Evolutionary conservation across 2,329 filamentous ascomycete genomes (phyloP).

Genomic region (Bipolaris victoriae): DNA sequence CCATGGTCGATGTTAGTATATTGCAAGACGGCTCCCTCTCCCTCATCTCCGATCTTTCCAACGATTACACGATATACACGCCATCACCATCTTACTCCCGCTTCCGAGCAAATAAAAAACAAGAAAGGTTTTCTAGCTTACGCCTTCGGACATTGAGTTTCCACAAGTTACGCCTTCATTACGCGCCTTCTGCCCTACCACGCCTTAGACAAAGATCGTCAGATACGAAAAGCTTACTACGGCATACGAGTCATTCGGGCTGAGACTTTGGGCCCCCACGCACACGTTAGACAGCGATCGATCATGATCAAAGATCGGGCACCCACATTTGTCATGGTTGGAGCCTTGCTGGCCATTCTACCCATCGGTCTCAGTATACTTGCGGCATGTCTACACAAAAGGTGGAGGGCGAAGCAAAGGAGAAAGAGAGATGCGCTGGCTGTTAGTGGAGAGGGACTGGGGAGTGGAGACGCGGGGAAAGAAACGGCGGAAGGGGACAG

Average conservation of each 20-base stretch:
- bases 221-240: background rate
- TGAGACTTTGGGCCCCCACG: background rate
- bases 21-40: too few species aligned
- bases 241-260: background rate
- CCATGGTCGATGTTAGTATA: too few species aligned
- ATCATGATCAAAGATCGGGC: slow-evolving; percentile 4
- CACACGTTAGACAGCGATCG: background rate
- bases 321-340: background rate
- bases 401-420: background rate
- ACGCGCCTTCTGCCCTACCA: background rate
- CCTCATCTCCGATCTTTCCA: background rate
- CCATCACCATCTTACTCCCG: background rate
- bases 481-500: background rate
- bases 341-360: background rate
- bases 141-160: too few species aligned
- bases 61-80: too few species aligned
- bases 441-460: background rate
- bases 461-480: background rate
- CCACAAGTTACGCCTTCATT: background rate
- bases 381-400: background rate
- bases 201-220: background rate
- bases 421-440: background rate
- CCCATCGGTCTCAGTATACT: slow-evolving; percentile 4
- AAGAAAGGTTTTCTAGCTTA: background rate
- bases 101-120: background rate